Evolutionary conservation across 306 rosid genomes (phyloP), one percentile per base, ranked within the genome.

Genomic region (Begonia fuchsioides): DNA sequence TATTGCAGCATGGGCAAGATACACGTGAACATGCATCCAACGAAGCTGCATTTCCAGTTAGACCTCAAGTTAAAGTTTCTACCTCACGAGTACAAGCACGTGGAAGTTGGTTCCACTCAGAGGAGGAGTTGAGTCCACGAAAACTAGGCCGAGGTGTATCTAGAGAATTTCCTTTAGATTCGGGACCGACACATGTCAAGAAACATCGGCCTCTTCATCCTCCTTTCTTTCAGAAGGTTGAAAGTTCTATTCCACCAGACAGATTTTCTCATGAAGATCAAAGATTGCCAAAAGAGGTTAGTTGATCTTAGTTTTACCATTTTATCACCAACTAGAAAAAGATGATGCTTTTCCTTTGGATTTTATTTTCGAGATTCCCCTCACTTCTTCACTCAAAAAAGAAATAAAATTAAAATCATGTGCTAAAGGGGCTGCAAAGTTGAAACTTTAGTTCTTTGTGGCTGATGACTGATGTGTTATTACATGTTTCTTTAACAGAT

Each of bases 1-100:
- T 92, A 68, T 69, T 92, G 78, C 98, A 92, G 72, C 98, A 92
- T 66, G 96, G 98, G 52, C 95, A 85, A 76, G 98, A 92, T 75
- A 77, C 67, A 35, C 79, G 98, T 60, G 98, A 90, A 26, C 70
- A 63, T 39, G 44, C 66, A 32, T 57, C 93, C 19, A 56, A 75
- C 50, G 98, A 85, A 51, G 83, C 98, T 54, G 61, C 92, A 13
- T 77, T 82, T 73, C 71, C 92, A n/a, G 58, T 60, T 12, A 77
- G 87, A 59, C 81, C 71, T 38, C 79, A 86, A 13, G 18, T 72
- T 12, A 95, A 59, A 67, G 93, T 68, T 55, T 52, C 96, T 39
- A 72, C 65, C 32, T 80, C 90, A 9, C 77, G 54, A 13, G 77
- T 52, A 26, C 87, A 79, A 54, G 57, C 85, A 12, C 85, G 60